phyloP scores from a whole-genome alignment of 129 eudicot species.

The Gnaphalium uliginosum region DNA sequence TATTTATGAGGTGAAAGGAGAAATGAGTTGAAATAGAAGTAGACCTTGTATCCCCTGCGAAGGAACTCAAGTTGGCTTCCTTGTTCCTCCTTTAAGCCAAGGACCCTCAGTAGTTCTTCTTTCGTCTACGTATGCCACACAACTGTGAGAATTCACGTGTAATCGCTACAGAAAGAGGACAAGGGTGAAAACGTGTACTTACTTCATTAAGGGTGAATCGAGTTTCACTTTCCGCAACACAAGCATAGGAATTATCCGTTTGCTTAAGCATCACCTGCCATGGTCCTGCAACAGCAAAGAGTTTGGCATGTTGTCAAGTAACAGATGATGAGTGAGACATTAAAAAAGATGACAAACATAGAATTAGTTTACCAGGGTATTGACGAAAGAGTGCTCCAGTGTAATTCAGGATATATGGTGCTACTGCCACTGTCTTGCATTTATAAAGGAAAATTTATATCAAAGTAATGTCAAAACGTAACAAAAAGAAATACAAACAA shows the following conservation, averaged over 20 bases:
- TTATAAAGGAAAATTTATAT: conserved; percentile 34
- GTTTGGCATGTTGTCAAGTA: neutral
- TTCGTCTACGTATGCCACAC: conserved; percentile 60
- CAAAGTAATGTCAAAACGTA: conserved; percentile 21
- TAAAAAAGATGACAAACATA: neutral
- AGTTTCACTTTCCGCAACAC: conserved; percentile 88
- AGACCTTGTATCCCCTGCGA: conserved; percentile 94
- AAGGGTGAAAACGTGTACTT: conserved; percentile 17
- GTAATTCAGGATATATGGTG: conserved; percentile 89
- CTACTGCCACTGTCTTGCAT: conserved; percentile 96
- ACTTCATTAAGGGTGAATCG: conserved; percentile 95
- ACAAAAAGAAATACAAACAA: neutral
- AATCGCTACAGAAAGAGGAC: neutral
- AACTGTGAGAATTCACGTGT: conserved; percentile 16
- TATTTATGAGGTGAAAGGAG: neutral
- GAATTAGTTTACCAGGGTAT: conserved; percentile 66
- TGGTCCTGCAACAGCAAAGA: conserved; percentile 60
- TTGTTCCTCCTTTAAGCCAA: conserved; percentile 91
- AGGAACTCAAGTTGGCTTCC: conserved; percentile 97
- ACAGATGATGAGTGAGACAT: neutral
- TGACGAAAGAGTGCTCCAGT: conserved; percentile 94
- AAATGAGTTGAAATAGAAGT: neutral
- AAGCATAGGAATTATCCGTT: conserved; percentile 81
- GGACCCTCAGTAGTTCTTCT: conserved; percentile 92
- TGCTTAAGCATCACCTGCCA: conserved; percentile 99